Percentiles rank a stretch among this genome's conserved stretches.
Conservation (phyloP, 2,329 filamentous ascomycete genomes). For the Ophiostoma himal-ulmi region DNA sequence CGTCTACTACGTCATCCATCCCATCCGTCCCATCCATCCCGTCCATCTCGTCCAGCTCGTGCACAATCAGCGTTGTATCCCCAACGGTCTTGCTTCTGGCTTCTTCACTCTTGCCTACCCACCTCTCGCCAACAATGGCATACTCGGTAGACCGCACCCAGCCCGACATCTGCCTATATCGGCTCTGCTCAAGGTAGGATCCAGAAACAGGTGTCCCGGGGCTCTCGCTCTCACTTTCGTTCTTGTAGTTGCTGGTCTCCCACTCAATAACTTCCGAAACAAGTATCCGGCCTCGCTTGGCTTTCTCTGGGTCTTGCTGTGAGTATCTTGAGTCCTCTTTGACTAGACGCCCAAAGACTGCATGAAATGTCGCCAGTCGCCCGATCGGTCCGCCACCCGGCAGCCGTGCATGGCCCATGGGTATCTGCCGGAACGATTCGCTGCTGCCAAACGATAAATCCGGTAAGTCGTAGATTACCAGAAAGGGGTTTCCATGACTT, state of each 20-base stretch:
- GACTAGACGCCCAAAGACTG: not conserved
- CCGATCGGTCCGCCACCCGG: constrained; percentile 25
- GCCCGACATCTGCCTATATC: constrained; percentile 5
- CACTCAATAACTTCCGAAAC: not conserved
- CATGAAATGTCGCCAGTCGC: constrained; percentile 21
- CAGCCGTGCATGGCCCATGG: constrained; percentile 23
- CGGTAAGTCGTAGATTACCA: constrained; percentile 25
- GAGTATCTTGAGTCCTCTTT: not conserved
- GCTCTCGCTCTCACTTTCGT: not conserved
- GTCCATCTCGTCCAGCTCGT: not conserved
- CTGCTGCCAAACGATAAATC: constrained; percentile 13
- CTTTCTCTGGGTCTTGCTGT: not conserved
- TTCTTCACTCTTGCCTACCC: not conserved
- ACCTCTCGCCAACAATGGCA: constrained; percentile 1
- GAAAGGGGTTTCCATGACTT: constrained; percentile 5
- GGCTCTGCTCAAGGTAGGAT: constrained; percentile 7
- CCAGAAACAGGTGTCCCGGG: not conserved
- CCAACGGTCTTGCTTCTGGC: not conserved
- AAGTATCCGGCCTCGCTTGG: not conserved
- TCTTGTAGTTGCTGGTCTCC: not conserved
- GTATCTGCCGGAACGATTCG: constrained; percentile 22
- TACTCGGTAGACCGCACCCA: constrained; percentile 11
- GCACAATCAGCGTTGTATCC: not conserved
- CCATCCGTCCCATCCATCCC: not conserved
- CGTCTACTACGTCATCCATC: not conserved